Evolutionary conservation across 306 rosid species (phyloP).

Genomic region (cucumber (Cucumis sativus)): Cucumber_9930_V3 NC_026660.2:22359501-22360000

Average conservation of each 20-base stretch:
- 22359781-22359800: slow-evolving; percentile 89
- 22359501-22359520: slow-evolving; percentile 71
- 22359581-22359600: slow-evolving; percentile 79
- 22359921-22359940: slow-evolving; percentile 80
- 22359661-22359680: slow-evolving; percentile 58
- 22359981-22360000: slow-evolving; percentile 66
- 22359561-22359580: slow-evolving; percentile 83
- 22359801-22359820: slow-evolving; percentile 84
- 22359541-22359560: slow-evolving; percentile 79
- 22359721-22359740: slow-evolving; percentile 66
- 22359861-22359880: slow-evolving; percentile 55
- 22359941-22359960: slow-evolving; percentile 66
- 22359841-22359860: slow-evolving; percentile 76
- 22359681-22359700: slow-evolving; percentile 68
- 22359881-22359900: slow-evolving; percentile 55
- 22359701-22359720: slow-evolving; percentile 71
- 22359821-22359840: slow-evolving; percentile 75
- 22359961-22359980: slow-evolving; percentile 82
- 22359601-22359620: slow-evolving; percentile 61
- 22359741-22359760: slow-evolving; percentile 77
- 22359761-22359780: slow-evolving; percentile 72
- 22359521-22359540: slow-evolving; percentile 82
- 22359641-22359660: slow-evolving; percentile 78
- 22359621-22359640: slow-evolving; percentile 55
- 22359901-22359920: slow-evolving; percentile 83